These are phyloP conservation scores for Candida gigantensis DNA, from an alignment of 1,139 yeast genomes.

Conservation along the genomic window DNA sequence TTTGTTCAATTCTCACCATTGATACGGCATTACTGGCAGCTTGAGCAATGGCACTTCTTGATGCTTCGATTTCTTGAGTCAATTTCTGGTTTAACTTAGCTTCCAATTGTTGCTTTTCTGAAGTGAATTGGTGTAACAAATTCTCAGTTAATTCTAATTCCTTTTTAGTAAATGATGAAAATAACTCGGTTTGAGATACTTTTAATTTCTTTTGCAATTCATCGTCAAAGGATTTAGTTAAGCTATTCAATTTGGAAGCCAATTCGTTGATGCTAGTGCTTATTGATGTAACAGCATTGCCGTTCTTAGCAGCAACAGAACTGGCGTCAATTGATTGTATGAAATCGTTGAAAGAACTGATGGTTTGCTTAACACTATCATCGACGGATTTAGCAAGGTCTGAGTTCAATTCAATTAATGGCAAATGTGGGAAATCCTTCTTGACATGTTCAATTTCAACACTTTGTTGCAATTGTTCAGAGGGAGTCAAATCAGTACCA, in stretches of 20 bases:
- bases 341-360: conserved; percentile 53
- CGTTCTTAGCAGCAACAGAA: conserved; percentile 30
- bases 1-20: conserved; percentile 69
- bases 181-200: conserved; percentile 50
- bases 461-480: conserved; percentile 48
- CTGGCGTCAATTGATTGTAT: conserved; percentile 51
- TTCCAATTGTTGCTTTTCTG: conserved; percentile 64
- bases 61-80: conserved; percentile 65
- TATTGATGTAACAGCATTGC: conserved; percentile 31
- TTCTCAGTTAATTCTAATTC: conserved; percentile 53
- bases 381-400: conserved; percentile 32
- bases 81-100: conserved; percentile 62
- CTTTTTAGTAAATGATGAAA: conserved; percentile 56
- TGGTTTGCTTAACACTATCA: conserved; percentile 48
- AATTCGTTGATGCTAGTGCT: conserved; percentile 34
- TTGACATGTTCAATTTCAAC: conserved; percentile 40
- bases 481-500: conserved; percentile 32
- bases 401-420: conserved; percentile 32
- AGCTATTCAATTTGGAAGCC: conserved; percentile 33
- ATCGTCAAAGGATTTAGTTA: conserved; percentile 43
- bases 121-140: conserved; percentile 48
- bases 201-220: conserved; percentile 41
- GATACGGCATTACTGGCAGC: conserved; percentile 80
- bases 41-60: conserved; percentile 65
- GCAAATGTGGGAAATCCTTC: conserved; percentile 35